Evolutionary conservation across 2,329 filamentous ascomycete species (phyloP).

Genomic region (Penicillium hordei): DNA sequence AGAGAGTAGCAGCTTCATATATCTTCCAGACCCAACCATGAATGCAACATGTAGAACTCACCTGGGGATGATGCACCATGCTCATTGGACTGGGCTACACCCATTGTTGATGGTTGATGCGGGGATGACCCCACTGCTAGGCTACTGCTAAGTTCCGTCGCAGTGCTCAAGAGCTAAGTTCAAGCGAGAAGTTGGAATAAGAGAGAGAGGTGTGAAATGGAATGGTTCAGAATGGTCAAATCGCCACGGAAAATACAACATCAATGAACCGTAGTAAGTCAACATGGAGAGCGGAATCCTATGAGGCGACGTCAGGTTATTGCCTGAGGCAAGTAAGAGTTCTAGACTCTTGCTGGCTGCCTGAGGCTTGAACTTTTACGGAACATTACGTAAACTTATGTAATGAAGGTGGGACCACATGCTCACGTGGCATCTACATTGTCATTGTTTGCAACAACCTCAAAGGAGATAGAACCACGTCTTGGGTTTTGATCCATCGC

Average conservation of each 20-base stretch:
- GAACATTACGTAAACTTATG: neutral
- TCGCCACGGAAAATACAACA: neutral
- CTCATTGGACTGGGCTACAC: slow-evolving; percentile 39
- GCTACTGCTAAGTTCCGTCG: neutral
- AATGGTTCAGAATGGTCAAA: neutral
- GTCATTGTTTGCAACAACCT: too few species aligned
- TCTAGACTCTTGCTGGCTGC: neutral
- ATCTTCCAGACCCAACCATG: neutral
- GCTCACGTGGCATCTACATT: too few species aligned
- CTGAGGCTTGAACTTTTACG: neutral
- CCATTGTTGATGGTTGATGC: slow-evolving; percentile 34
- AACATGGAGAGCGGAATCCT: slow-evolving; percentile 4
- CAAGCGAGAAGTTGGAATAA: neutral
- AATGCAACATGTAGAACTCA: slow-evolving; percentile 25
- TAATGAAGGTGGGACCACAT: neutral
- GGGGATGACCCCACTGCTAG: slow-evolving; percentile 14
- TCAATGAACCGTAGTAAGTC: neutral
- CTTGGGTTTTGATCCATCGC: slow-evolving; percentile 39
- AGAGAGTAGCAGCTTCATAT: neutral
- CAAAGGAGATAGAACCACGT: slow-evolving; percentile 28
- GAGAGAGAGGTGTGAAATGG: neutral
- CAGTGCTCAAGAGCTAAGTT: neutral
- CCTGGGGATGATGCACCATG: slow-evolving; percentile 36
- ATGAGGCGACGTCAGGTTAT: slow-evolving; percentile 16
- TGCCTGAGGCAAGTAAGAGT: slow-evolving; percentile 12